A percentile compares a stretch with the other conserved stretches of the same genome.
phyloP scores from a whole-genome alignment of 1,284 basidiomycete genomes.

The Apiotrichum gracile region DNA sequence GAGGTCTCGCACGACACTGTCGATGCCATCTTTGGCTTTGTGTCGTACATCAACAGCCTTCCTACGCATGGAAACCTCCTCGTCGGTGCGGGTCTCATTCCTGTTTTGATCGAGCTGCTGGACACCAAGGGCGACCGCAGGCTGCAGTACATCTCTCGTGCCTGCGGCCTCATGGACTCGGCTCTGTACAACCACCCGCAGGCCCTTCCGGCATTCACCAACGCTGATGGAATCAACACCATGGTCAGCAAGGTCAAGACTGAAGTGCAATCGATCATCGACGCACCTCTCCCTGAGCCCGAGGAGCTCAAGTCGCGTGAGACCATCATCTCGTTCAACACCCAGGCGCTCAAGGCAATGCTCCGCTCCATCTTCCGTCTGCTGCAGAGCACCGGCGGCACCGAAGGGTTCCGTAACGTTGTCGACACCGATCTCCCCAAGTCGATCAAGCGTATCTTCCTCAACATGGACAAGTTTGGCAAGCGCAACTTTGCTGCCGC shows the following conservation, averaged over 20 bases:
- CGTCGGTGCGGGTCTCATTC: constrained; percentile 92
- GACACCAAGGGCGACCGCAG: constrained; percentile 53
- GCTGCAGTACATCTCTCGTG: constrained; percentile 47
- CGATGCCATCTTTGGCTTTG: constrained; percentile 77
- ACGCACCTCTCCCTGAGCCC: constrained; percentile 3
- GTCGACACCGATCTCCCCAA: constrained; percentile 84
- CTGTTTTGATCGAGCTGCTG: constrained; percentile 79
- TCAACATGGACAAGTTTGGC: constrained; percentile 76
- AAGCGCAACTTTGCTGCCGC: constrained; percentile 56
- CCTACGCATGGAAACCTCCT: constrained; percentile 84
- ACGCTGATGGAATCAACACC: constrained; percentile 74
- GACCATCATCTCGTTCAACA: constrained; percentile 20
- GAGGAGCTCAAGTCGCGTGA: constrained; percentile 13
- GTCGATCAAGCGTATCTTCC: constrained; percentile 83
- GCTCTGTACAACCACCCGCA: constrained; percentile 70
- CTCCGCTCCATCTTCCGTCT: constrained; percentile 90
- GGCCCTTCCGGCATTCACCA: constrained; percentile 80
- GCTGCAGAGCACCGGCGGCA: constrained; percentile 90
- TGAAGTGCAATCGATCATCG: constrained; percentile 13
- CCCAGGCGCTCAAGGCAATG: constrained; percentile 67
- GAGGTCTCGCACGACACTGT: constrained; percentile 69
- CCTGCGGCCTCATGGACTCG: constrained; percentile 86
- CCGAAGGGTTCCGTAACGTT: constrained; percentile 88
- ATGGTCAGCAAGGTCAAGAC: constrained; percentile 79
- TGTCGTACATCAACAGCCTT: constrained; percentile 80